A percentile compares a stretch with the other conserved stretches of the same genome.
phyloP scores from a whole-genome alignment of 148 eudicot species.

The Silene conica region DNA sequence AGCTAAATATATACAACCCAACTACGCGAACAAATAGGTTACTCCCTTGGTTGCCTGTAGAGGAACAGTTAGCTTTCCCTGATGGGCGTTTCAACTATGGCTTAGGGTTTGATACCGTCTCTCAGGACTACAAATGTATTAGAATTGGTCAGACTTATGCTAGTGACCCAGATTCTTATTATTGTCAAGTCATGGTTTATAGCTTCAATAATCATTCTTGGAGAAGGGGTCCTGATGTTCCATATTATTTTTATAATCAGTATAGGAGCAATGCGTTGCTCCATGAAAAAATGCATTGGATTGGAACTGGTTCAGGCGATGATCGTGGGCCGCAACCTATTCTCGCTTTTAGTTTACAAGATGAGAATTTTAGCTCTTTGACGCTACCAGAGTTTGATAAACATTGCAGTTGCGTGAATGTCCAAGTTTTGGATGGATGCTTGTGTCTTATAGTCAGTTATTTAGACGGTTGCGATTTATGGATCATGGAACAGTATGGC shows the following conservation, averaged over 20 bases:
- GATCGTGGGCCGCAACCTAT: neutral
- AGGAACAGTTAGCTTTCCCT: neutral
- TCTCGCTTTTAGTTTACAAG: conserved; percentile 7
- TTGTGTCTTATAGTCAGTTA: conserved; percentile 9
- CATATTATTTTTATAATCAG: neutral
- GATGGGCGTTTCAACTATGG: neutral
- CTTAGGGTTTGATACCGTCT: conserved; percentile 14
- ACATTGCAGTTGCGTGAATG: neutral
- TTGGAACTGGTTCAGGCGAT: neutral
- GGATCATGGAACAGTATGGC: conserved; percentile 20
- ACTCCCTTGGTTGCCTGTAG: neutral
- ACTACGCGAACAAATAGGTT: conserved; percentile 19
- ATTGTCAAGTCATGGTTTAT: conserved; percentile 21
- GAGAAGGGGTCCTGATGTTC: conserved; percentile 13
- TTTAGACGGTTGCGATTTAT: neutral
- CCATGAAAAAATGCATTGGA: conserved; percentile 21
- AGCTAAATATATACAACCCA: conserved; percentile 10
- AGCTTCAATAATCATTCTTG: conserved; percentile 13
- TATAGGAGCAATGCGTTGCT: neutral
- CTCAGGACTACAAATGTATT: conserved; percentile 22
- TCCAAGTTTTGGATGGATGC: conserved; percentile 18
- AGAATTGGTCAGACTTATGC: conserved; percentile 4
- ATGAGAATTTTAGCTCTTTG: conserved; percentile 2
- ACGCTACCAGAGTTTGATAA: neutral
- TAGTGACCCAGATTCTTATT: neutral